These are phyloP conservation scores for Venturia effusa DNA, from an alignment of 2,329 filamentous ascomycete genomes.

Conservation along the genomic window DNA sequence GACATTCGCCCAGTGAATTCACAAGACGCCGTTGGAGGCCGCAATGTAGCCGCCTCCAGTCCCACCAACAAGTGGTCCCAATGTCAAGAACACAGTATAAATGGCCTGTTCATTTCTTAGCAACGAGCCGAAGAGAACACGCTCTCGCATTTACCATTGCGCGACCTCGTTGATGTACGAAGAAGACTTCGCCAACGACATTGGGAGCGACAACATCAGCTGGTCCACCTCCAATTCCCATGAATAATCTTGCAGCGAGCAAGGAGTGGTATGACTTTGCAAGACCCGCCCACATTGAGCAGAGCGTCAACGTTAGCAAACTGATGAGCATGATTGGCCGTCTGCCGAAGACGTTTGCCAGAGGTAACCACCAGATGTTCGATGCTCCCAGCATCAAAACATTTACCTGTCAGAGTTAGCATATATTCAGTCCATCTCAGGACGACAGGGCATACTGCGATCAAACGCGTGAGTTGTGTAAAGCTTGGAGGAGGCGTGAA, in stretches of 20 bases:
- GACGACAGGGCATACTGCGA: conserved; percentile 18
- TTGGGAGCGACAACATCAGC: conserved; percentile 32
- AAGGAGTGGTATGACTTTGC: conserved; percentile 26
- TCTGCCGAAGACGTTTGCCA: conserved; percentile 30
- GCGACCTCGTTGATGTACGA: conserved; percentile 18
- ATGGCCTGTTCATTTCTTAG: neutral
- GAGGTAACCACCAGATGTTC: conserved; percentile 31
- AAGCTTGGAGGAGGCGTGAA: conserved; percentile 23
- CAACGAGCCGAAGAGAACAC: neutral
- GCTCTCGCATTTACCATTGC: conserved; percentile 22
- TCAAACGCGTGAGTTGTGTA: conserved; percentile 24
- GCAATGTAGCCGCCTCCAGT: neutral
- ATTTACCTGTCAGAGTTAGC: conserved; percentile 17
- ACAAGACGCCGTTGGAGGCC: conserved; percentile 21
- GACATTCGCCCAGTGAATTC: conserved; percentile 32
- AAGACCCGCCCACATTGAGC: conserved; percentile 31
- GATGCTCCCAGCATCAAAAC: conserved; percentile 27
- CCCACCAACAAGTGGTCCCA: neutral
- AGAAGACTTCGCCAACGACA: conserved; percentile 17
- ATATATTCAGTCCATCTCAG: neutral
- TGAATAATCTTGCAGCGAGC: conserved; percentile 27
- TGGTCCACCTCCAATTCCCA: conserved; percentile 22
- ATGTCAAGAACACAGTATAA: neutral
- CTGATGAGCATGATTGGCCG: conserved; percentile 27
- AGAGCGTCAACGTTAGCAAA: conserved; percentile 23